These are phyloP conservation scores for Streptanthus diversifolius DNA, from an alignment of 345 rosid species.

Conservation along the genomic window DNA sequence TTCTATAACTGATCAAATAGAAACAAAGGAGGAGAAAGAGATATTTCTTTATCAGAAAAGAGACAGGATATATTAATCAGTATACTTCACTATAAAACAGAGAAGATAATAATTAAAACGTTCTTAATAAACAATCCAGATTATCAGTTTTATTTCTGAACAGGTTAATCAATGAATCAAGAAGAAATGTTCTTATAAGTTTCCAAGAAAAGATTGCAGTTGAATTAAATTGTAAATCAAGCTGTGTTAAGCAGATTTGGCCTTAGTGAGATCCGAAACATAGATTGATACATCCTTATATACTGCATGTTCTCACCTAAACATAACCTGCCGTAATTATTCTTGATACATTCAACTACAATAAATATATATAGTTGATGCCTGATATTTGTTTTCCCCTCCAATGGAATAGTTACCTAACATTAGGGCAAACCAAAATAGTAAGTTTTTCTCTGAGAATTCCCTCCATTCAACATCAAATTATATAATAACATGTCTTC, in stretches of 20 bases:
- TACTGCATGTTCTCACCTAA: not conserved
- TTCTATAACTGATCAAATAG: not conserved
- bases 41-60: not conserved
- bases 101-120: not conserved
- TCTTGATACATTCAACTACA: not conserved
- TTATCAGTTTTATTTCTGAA: not conserved
- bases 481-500: not conserved
- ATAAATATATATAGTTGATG: not conserved
- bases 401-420: conserved; percentile 31
- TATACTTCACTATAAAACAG: not conserved
- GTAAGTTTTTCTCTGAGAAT: not conserved
- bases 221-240: no score
- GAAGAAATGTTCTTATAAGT: not conserved
- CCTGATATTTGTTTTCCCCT: not conserved
- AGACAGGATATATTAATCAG: not conserved
- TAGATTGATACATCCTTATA: not conserved
- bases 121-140: not conserved
- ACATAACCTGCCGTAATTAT: not conserved
- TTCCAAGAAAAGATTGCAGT: not conserved
- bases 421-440: conserved; percentile 3
- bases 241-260: not conserved
- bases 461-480: not conserved
- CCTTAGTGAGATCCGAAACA: not conserved
- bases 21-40: not conserved
- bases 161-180: not conserved